phyloP scores from a whole-genome alignment of 1,284 basidiomycete species.

The Mycosarcoma mackinlayi region DNA sequence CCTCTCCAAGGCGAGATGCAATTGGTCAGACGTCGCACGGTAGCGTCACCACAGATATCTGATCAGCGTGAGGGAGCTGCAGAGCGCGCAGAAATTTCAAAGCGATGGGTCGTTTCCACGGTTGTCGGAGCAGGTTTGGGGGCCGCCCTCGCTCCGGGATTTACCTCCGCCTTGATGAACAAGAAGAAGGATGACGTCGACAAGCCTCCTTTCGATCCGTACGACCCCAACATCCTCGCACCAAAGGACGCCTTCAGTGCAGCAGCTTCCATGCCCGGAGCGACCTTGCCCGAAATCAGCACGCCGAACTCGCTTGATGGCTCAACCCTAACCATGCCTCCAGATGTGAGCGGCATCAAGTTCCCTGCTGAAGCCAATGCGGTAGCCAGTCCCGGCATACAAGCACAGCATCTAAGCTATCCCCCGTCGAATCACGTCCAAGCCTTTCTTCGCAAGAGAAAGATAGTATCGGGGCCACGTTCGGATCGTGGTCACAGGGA shows the following conservation, averaged over 20 bases:
- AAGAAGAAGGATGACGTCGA: conserved; percentile 1
- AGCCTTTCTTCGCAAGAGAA: conserved; percentile 27
- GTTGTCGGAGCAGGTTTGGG: conserved; percentile 8
- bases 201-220: conserved; percentile 37
- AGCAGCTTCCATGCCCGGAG: conserved; percentile 10
- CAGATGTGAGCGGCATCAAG: not conserved
- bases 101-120: conserved; percentile 7
- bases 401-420: not conserved
- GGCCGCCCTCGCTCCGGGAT: conserved; percentile 8
- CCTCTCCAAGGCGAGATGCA: not conserved
- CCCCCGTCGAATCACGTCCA: not conserved
- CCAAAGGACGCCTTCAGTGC: conserved; percentile 20
- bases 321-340: not conserved
- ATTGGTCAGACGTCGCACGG: conserved; percentile 12
- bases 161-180: not conserved
- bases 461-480: not conserved
- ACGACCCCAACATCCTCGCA: conserved; percentile 32
- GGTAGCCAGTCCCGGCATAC: not conserved
- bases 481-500: not conserved
- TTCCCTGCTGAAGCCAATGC: conserved; percentile 4
- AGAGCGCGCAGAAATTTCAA: not conserved
- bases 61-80: not conserved
- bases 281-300: conserved; percentile 2
- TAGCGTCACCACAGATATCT: not conserved
- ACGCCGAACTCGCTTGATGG: not conserved